phyloP scores from a whole-genome alignment of 768 basidiomycete species.

The Lepiota venenata region DNA sequence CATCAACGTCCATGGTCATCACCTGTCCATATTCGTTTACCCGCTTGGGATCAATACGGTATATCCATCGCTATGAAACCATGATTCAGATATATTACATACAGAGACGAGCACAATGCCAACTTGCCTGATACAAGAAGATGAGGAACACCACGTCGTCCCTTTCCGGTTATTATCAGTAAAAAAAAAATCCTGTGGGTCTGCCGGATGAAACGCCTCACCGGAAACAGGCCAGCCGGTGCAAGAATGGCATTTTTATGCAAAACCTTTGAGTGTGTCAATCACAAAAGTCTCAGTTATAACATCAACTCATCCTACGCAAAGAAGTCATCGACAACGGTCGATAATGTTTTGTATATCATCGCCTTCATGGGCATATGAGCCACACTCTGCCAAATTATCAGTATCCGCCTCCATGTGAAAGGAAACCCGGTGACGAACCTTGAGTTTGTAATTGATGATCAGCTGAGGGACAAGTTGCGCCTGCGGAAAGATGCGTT shows the following conservation, averaged over 20 bases:
- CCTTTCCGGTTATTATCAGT: constrained; percentile 29
- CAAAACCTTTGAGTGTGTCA: constrained; percentile 57
- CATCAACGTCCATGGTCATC: constrained; percentile 46
- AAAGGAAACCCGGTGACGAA: constrained; percentile 29
- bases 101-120: constrained; percentile 5
- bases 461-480: constrained; percentile 87
- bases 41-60: constrained; percentile 91
- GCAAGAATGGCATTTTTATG: constrained; percentile 95
- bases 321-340: constrained; percentile 90
- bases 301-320: constrained; percentile 49
- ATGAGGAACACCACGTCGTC: constrained; percentile 91
- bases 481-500: constrained; percentile 43
- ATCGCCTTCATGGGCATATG: constrained; percentile 99
- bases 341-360: constrained; percentile 92
- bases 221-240: constrained; percentile 86
- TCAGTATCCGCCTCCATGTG: constrained; percentile 3
- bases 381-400: constrained; percentile 69
- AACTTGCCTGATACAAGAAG: constrained; percentile 84
- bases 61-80: constrained; percentile 83
- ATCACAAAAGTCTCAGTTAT: constrained; percentile 14
- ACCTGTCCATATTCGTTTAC: constrained; percentile 97
- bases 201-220: constrained; percentile 24
- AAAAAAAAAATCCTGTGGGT: constrained; percentile 17
- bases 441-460: constrained; percentile 97
- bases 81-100: constrained; percentile 16